Percentiles rank a stretch among this genome's conserved stretches.
Evolutionary conservation across 768 basidiomycete genomes (phyloP).

Genomic region (Dentipellis fragilis): DNA sequence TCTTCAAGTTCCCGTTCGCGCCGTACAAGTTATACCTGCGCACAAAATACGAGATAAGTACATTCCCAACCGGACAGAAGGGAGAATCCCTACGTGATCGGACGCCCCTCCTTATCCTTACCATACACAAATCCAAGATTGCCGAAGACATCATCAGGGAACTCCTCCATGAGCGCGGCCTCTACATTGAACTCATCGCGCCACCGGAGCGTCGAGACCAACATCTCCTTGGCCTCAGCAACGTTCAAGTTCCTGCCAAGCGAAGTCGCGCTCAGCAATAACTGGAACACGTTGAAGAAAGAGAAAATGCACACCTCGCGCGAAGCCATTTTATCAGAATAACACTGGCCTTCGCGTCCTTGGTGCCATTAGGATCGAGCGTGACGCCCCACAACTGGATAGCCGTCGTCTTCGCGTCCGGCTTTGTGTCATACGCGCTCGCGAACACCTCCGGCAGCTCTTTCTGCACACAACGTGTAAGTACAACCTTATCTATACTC

Average conservation of each 20-base stretch:
- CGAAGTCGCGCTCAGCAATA: background rate
- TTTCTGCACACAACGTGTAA: conserved; percentile 18
- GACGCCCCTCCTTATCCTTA: conserved; percentile 59
- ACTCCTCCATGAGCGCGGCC: conserved; percentile 43
- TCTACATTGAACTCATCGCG: conserved; percentile 56
- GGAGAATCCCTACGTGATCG: conserved; percentile 45
- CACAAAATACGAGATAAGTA: background rate
- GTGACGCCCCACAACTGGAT: conserved; percentile 63
- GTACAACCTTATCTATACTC: background rate
- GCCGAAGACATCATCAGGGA: conserved; percentile 26
- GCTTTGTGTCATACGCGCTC: conserved; percentile 51
- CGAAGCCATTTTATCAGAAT: conserved; percentile 75
- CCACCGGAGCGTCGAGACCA: conserved; percentile 64
- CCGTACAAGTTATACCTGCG: conserved; percentile 75
- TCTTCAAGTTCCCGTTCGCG: conserved; percentile 50
- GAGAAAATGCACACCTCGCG: conserved; percentile 41
- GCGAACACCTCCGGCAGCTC: conserved; percentile 44
- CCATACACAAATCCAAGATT: conserved; percentile 56
- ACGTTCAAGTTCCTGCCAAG: conserved; percentile 39
- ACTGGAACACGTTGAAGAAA: background rate
- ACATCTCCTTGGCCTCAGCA: conserved; percentile 49
- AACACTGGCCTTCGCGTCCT: conserved; percentile 60
- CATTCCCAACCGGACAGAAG: background rate
- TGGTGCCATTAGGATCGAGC: conserved; percentile 48
- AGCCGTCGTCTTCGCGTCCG: conserved; percentile 37